These are phyloP conservation scores for barley (Hordeum vulgare) DNA, from an alignment of 176 grass and related monocot genomes.

Conservation along the genomic window MorexV3_pseudomolecules_assembly NC_058523.1:16951007-16951506, in stretches of 20 bases:
- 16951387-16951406: conserved; percentile 77
- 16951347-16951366: conserved; percentile 37
- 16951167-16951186: background rate
- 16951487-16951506: background rate
- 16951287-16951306: conserved; percentile 72
- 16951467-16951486: background rate
- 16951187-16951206: background rate
- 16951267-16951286: conserved; percentile 77
- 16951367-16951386: conserved; percentile 46
- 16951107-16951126: background rate
- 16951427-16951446: conserved; percentile 65
- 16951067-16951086: background rate
- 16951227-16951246: background rate
- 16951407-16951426: conserved; percentile 68
- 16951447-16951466: conserved; percentile 43
- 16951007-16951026: background rate
- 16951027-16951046: too few species aligned
- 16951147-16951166: background rate
- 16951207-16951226: background rate
- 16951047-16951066: background rate
- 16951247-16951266: conserved; percentile 60
- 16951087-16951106: background rate
- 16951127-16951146: background rate
- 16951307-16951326: conserved; percentile 61
- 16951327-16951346: conserved; percentile 73